phyloP scores from a whole-genome alignment of 352 stramenopile species.

The Globisporangium emineosum region DNA sequence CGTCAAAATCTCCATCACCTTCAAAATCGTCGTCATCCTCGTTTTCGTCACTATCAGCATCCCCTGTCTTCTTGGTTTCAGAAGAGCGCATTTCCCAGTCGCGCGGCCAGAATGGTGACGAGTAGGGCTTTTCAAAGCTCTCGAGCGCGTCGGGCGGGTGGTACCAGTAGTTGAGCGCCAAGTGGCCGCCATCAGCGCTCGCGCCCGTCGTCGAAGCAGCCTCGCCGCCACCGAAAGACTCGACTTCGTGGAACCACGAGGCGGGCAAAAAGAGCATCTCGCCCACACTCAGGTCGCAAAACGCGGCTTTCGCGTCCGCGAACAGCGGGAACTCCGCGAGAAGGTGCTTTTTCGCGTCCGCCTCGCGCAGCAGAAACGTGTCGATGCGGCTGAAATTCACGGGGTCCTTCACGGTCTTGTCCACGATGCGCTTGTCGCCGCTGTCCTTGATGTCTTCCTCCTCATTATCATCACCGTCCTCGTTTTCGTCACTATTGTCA shows the following conservation, averaged over 20 bases:
- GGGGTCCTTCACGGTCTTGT: constrained; percentile 62
- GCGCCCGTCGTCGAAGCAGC: neutral
- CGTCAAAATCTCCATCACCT: constrained; percentile 7
- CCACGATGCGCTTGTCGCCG: constrained; percentile 20
- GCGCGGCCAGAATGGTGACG: constrained; percentile 65
- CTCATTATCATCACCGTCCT: constrained; percentile 53
- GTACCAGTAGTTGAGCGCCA: constrained; percentile 90
- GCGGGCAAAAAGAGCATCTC: constrained; percentile 96
- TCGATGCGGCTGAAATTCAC: constrained; percentile 80
- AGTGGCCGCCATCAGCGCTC: constrained; percentile 43
- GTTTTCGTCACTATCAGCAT: neutral
- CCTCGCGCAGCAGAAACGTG: constrained; percentile 36
- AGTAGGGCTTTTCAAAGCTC: constrained; percentile 69
- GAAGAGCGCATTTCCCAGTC: constrained; percentile 57
- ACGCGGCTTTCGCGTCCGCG: constrained; percentile 45
- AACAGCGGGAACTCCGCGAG: constrained; percentile 62
- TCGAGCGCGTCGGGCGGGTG: constrained; percentile 73
- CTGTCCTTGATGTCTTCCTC: constrained; percentile 21
- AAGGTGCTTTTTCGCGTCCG: constrained; percentile 30
- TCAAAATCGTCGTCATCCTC: constrained; percentile 10
- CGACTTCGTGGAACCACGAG: constrained; percentile 98
- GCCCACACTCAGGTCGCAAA: constrained; percentile 84
- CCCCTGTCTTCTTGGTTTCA: neutral
- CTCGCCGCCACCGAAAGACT: constrained; percentile 53
- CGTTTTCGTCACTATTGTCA: constrained; percentile 47